These are phyloP conservation scores for Sonneratia caseolaris DNA, from an alignment of 345 rosid genomes.

Conservation along the genomic window DNA sequence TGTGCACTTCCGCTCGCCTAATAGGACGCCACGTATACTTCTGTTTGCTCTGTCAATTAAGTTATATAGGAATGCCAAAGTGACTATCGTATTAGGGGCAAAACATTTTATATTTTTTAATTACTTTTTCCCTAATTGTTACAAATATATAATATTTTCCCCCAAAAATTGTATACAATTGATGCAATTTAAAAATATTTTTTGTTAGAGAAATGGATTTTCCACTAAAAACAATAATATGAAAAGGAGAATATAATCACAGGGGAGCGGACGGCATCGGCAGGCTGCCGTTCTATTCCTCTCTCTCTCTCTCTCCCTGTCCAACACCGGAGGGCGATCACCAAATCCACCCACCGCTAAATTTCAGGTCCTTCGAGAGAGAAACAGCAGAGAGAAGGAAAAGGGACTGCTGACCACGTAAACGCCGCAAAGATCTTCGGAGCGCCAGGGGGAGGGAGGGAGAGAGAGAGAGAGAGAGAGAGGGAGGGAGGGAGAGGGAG, in stretches of 20 bases:
- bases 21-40: no score
- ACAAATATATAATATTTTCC: no score
- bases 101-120: no score
- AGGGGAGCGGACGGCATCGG: not conserved
- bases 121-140: no score
- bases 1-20: no score
- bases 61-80: no score
- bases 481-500: conserved; percentile 3
- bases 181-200: not conserved
- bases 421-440: conserved; percentile 9
- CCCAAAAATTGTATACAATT: no score
- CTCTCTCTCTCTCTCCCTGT: not conserved
- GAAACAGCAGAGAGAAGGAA: conserved; percentile 1
- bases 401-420: conserved; percentile 23
- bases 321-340: not conserved
- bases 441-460: not conserved
- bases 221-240: not conserved
- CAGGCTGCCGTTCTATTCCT: not conserved
- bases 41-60: no score
- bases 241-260: not conserved
- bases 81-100: no score
- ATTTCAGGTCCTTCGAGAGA: not conserved
- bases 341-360: not conserved
- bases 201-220: not conserved
- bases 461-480: no score